Percentiles rank a stretch among this genome's conserved stretches.
Evolutionary conservation across 139 green algal genomes (phyloP).

Genomic region (Chlamydomonas schloesseri): DNA sequence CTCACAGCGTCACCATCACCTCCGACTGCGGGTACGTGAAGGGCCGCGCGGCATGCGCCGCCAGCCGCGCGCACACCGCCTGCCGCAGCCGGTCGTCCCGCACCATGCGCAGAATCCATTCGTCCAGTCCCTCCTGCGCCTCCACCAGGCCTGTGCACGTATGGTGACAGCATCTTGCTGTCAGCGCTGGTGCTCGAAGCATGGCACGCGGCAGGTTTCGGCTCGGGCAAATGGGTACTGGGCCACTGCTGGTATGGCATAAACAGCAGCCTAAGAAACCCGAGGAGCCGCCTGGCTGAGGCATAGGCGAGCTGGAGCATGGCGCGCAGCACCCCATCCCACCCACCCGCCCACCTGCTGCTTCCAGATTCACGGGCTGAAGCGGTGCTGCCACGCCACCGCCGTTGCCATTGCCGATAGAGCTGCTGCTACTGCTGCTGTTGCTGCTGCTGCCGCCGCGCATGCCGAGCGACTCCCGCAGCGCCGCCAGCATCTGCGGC

Average conservation of each 20-base stretch:
- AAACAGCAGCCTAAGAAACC: no score
- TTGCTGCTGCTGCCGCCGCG: no score
- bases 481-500: constrained; percentile 44
- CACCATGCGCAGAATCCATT: constrained; percentile 7
- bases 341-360: background rate
- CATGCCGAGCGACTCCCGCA: constrained; percentile 9
- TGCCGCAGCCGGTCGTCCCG: background rate
- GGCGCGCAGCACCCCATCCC: no score
- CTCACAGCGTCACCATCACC: background rate
- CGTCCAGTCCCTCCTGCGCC: background rate
- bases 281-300: no score
- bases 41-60: background rate
- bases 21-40: background rate
- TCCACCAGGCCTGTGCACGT: background rate
- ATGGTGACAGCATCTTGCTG: background rate
- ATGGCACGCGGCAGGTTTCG: background rate
- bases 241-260: no score
- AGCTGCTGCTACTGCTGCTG: no score
- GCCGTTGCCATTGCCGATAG: background rate
- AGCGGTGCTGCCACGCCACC: background rate
- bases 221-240: no score
- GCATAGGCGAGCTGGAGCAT: no score
- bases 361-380: no score
- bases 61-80: background rate
- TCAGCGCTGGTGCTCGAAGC: background rate